These are phyloP conservation scores for Starmerella stellata DNA, from an alignment of 805 yeast genomes.

Conservation along the genomic window DNA sequence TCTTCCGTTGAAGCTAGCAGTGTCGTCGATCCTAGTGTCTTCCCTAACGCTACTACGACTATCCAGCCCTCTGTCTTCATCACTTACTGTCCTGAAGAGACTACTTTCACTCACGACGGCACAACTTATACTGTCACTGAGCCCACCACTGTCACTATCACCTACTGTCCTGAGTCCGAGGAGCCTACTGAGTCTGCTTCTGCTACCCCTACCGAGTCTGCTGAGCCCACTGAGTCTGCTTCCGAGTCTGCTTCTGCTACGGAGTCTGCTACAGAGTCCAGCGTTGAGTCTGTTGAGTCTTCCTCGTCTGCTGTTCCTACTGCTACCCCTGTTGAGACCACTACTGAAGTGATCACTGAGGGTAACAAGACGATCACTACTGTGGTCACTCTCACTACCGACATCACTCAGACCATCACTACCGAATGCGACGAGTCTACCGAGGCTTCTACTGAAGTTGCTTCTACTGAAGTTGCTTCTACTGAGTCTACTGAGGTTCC, in stretches of 20 bases:
- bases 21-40: too few relatives aligned
- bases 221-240: slow-evolving; percentile 5
- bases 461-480: too few relatives aligned
- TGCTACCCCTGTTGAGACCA: slow-evolving; percentile 38
- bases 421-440: too few relatives aligned
- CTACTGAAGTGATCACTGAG: slow-evolving; percentile 34
- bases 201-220: slow-evolving; percentile 13
- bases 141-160: slow-evolving; percentile 63
- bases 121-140: slow-evolving; percentile 18
- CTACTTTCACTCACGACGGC: background rate
- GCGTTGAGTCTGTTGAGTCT: slow-evolving; percentile 19
- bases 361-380: background rate
- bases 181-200: slow-evolving; percentile 7
- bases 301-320: slow-evolving; percentile 31
- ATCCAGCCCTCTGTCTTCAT: background rate
- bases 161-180: slow-evolving; percentile 41
- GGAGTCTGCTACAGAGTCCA: background rate
- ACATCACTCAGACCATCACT: background rate
- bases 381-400: slow-evolving; percentile 28
- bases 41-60: background rate
- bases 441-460: too few relatives aligned
- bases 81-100: background rate
- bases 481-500: too few relatives aligned
- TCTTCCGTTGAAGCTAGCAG: slow-evolving; percentile 22
- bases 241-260: slow-evolving; percentile 30